A percentile compares a stretch with the other conserved stretches of the same genome.
Evolutionary conservation across 2,329 filamentous ascomycete species (phyloP).

Genomic region (Akanthomyces muscarius): DNA sequence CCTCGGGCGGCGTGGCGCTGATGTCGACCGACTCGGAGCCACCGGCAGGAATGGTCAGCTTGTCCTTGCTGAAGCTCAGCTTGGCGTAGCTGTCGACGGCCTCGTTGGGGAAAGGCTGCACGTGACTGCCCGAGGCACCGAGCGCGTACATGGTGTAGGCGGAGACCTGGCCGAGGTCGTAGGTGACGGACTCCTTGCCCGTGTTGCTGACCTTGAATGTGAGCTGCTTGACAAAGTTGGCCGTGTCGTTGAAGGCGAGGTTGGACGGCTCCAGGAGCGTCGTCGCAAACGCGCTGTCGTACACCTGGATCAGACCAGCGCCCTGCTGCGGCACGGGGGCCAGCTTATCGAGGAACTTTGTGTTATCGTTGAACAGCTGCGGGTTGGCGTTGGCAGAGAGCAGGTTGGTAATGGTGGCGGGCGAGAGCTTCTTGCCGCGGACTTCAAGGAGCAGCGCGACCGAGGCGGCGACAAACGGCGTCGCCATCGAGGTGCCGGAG

Average conservation of each 20-base stretch:
- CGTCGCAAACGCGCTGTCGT: slow-evolving; percentile 53
- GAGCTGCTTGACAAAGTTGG: slow-evolving; percentile 45
- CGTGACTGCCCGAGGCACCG: slow-evolving; percentile 30
- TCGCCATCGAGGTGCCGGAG: slow-evolving; percentile 59
- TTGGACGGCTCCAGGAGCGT: slow-evolving; percentile 52
- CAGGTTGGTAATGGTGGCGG: slow-evolving; percentile 45
- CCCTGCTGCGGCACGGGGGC: slow-evolving; percentile 59
- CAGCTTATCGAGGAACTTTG: slow-evolving; percentile 34
- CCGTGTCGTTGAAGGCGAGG: slow-evolving; percentile 62
- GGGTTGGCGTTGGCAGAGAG: slow-evolving; percentile 48
- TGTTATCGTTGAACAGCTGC: slow-evolving; percentile 45
- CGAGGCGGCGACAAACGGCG: slow-evolving; percentile 52
- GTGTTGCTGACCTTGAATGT: slow-evolving; percentile 56
- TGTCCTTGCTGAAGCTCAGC: slow-evolving; percentile 38
- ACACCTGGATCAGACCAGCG: slow-evolving; percentile 55
- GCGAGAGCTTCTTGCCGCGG: slow-evolving; percentile 48
- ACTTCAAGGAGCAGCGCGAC: slow-evolving; percentile 51
- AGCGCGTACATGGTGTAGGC: slow-evolving; percentile 53
- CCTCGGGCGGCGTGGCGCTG: slow-evolving; percentile 37
- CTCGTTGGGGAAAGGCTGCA: slow-evolving; percentile 43
- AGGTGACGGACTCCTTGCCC: slow-evolving; percentile 45
- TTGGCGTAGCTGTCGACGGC: slow-evolving; percentile 39
- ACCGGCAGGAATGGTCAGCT: slow-evolving; percentile 41
- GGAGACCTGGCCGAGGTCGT: slow-evolving; percentile 47
- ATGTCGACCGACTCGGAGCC: slow-evolving; percentile 46